Evolutionary conservation across 257 asterid genomes (phyloP), one percentile per base, ranked within the genome.

Genomic region (Capsicum rhomboideum): DNA sequence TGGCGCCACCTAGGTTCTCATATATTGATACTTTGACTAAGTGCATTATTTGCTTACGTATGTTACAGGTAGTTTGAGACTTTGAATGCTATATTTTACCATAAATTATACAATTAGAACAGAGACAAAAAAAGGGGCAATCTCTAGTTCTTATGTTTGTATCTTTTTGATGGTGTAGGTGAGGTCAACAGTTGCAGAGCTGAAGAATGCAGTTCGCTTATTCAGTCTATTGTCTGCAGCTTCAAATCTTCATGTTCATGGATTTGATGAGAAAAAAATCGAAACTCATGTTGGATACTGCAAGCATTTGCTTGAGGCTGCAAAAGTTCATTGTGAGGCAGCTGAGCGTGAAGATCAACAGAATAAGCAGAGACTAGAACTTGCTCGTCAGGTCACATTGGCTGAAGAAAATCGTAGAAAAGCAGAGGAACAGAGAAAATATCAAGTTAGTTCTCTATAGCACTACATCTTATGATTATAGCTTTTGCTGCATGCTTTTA

Each of bases 271-370:
- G 92, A 95, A 93, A 91, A 95, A 97, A 88, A 97, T 97, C 6
- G 98, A 93, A 83, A 97, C 99, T 84, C 99, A 97, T 78, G 99
- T 97, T 87, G 97, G 93, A 26, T 97, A 97, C 86, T 95, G 98
- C 92, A 93, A 93, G 90, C 98, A 92, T 88, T 90, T 95, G 90
- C 98, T 97, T 75, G 98, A 93, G 82, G 98, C 97, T 74, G 99
- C 98, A 80, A 94, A 87, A 83, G 98, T 94, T 82, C 98, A 97
- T 56, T 92, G 97, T 75, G 98, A 95, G 71, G 95, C 91, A 63
- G 99, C 98, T 86, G 98, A 97, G 93, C 96, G 93, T 44, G 99
- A 95, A 84, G 99, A 97, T 84, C 88, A 87, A 91, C 94, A 95
- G 88, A 92, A 91, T 84, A 84, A 88, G 84, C 97, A 93, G 91